A percentile compares a stretch with the other conserved stretches of the same genome.
Conservation (phyloP, 2,329 filamentous ascomycete genomes). For the Neophaeococcomyces mojaviensis region DNA sequence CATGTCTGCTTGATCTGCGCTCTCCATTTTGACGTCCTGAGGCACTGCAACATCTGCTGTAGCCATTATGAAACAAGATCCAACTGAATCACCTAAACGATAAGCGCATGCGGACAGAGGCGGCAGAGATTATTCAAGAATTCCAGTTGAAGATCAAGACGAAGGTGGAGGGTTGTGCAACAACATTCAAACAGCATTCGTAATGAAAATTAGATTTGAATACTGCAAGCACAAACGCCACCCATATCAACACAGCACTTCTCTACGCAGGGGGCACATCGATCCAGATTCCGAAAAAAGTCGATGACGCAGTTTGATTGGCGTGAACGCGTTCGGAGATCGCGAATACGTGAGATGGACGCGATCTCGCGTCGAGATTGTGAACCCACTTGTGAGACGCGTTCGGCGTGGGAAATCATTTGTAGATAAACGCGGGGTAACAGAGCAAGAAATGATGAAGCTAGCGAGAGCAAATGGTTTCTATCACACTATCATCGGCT, state of each 20-base stretch:
- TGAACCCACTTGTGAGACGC: neutral
- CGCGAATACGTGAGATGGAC: constrained; percentile 1
- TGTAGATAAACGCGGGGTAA: neutral
- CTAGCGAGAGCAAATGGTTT: neutral
- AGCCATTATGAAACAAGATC: neutral
- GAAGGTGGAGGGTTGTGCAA: too few relatives aligned
- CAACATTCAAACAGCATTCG: too few relatives aligned
- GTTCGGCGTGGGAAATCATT: neutral
- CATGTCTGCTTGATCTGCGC: constrained; percentile 4
- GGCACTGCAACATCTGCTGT: constrained; percentile 5
- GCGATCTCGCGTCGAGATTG: neutral
- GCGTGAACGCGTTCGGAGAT: neutral
- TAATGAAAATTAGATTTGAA: too few relatives aligned
- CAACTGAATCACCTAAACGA: too few relatives aligned
- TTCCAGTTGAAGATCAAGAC: too few relatives aligned
- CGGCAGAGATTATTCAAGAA: too few relatives aligned
- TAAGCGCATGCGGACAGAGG: too few relatives aligned
- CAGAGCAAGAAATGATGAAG: neutral
- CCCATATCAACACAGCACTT: too few relatives aligned
- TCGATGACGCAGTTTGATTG: constrained; percentile 6
- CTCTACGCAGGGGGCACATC: too few relatives aligned
- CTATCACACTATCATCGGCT: neutral
- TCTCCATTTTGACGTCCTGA: neutral
- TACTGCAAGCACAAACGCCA: too few relatives aligned
- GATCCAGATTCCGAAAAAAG: neutral